Base-by-base conservation (phyloP, 83 land plant genomes). In the Picea abies region DNA sequence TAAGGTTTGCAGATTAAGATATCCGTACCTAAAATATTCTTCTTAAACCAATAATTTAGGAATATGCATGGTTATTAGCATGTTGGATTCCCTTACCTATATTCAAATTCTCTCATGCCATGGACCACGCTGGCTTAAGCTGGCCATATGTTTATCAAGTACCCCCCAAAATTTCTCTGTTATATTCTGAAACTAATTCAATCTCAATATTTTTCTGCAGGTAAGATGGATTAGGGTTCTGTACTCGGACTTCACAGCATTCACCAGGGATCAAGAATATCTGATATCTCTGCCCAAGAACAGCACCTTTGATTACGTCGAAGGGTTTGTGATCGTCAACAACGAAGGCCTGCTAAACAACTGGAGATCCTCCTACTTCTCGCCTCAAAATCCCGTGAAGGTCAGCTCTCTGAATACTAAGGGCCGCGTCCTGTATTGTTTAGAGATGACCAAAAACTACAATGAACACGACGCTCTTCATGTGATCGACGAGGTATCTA, bases 161-260 rank as follows among this genome's bases (percentile, higher is more conserved):
- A 58, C 15, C 62, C 25, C 72, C 9, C 78, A 44, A 58, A 35
- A 20, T 76, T 63, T 3, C 5, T 70, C 0, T 64, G 52, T 39
- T 16, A 60, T 56, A 37, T 58, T 56, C 14, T 12, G 60, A 41
- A 20, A 22, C 23, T 23, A 79, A 20, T 60, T 23, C 22, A 32
- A 26, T 15, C 3, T 56, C 60, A 0, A 56, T 12, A 12, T 14
- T 44, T 35, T 63, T 60, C 25, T 70, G 79, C 79, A 96, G 99
- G 99, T 94, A 56, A 91, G 92, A 79, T 96, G 99, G 99, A 93
- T 96, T 29, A 60, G 99, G 58, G 96, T 91, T 73, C 73, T 96
- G 29, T 96, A 96, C 69, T 93, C 99, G 10, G 89, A 96, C 82
- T 96, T 96, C 78, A 76, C 88, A n/a, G 75, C 83, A 0, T 96